A percentile compares a stretch with the other conserved stretches of the same genome.
These are phyloP conservation scores for Colletotrichum spinosum DNA, from an alignment of 2,329 filamentous ascomycete genomes.

Conservation along the genomic window DNA sequence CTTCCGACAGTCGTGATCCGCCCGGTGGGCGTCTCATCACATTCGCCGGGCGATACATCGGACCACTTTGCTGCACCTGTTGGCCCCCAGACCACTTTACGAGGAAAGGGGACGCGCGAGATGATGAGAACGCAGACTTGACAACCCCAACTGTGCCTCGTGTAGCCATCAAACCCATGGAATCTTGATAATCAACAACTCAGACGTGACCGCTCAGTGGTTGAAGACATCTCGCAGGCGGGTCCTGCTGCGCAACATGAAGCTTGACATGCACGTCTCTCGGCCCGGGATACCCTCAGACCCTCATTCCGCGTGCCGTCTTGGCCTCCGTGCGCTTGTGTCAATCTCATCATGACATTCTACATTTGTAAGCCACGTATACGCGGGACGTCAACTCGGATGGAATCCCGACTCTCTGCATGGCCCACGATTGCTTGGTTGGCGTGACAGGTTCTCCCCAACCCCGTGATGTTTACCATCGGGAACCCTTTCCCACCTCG, in stretches of 20 bases:
- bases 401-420: constrained; percentile 8
- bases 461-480: background rate
- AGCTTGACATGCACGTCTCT: constrained; percentile 13
- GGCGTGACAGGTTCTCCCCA: background rate
- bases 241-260: constrained; percentile 9
- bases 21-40: too few relatives aligned
- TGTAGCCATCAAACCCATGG: too few relatives aligned
- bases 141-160: too few relatives aligned
- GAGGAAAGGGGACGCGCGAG: too few relatives aligned
- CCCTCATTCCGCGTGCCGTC: constrained; percentile 12
- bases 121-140: too few relatives aligned
- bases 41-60: too few relatives aligned
- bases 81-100: too few relatives aligned
- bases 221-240: constrained; percentile 4
- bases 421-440: background rate
- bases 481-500: background rate
- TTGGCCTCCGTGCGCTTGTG: background rate
- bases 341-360: too few relatives aligned
- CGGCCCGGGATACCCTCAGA: constrained; percentile 1
- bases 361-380: too few relatives aligned
- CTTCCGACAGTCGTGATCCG: too few relatives aligned
- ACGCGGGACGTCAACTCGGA: background rate
- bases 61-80: too few relatives aligned
- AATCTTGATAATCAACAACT: background rate
- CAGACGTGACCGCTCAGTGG: background rate